phyloP scores from a whole-genome alignment of 495 filamentous ascomycete species.

The Penicillium goetzii region DNA sequence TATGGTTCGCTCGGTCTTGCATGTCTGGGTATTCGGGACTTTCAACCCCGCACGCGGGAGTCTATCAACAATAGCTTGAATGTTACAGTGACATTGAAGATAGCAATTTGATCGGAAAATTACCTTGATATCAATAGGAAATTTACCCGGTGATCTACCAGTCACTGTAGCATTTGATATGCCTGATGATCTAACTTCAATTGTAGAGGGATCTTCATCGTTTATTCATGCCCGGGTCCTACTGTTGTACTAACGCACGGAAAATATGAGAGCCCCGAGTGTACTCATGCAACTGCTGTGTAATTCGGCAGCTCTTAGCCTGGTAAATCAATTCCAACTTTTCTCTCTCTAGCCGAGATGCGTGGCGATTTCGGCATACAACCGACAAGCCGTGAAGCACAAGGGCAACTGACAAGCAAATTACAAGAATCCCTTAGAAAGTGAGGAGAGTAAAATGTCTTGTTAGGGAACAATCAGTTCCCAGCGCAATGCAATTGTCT shows the following conservation, averaged over 20 bases:
- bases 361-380: background rate
- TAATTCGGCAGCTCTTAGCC: background rate
- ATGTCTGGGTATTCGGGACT: background rate
- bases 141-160: background rate
- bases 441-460: background rate
- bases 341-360: background rate
- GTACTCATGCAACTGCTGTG: background rate
- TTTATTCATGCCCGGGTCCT: background rate
- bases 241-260: background rate
- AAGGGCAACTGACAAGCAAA: background rate
- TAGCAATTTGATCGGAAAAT: background rate
- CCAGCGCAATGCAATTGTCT: slow-evolving; percentile 31
- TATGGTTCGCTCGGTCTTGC: background rate
- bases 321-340: background rate
- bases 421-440: background rate
- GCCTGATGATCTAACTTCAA: background rate
- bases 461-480: background rate
- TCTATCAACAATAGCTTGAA: background rate
- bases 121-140: background rate
- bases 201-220: slow-evolving; percentile 1
- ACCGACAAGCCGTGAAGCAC: background rate
- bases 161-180: slow-evolving; percentile 6
- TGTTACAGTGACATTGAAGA: slow-evolving; percentile 6
- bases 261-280: background rate
- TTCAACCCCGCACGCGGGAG: background rate